Evolutionary conservation across 768 basidiomycete genomes (phyloP), one percentile per base, ranked within the genome.

Genomic region (Leccinum boreale): DNA sequence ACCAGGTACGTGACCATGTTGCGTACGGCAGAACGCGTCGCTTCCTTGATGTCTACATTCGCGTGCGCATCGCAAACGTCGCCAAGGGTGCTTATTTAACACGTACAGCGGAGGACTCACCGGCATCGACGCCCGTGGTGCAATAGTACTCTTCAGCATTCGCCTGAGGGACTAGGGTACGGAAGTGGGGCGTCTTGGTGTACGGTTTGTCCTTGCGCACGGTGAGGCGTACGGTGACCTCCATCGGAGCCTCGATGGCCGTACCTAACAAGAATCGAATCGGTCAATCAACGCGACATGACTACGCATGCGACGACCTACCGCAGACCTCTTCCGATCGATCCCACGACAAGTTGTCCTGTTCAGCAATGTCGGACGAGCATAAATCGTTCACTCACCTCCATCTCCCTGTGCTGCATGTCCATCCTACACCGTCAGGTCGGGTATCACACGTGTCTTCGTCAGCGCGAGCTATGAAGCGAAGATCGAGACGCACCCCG

Each of bases 351-450:
- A 33, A 33, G 17, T 39, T 6, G 23, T 31, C n/a, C 29, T 36
- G 10, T 49, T 52, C 17, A 61, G 50, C 21, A 51, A 55, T 3
- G 5, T 29, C 44, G 5, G 23, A 10, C 39, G 3, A 42, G 35
- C 23, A 67, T 28, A 8, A 14, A 3, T 21, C n/a, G 2, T 0
- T 28, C 31, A 36, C 79, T 57, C 56, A 82, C 84, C 85, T 67
- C 85, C 85, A 64, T 85, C 85, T 7, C 85, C 85, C 70, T 85
- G 85, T 10, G 81, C 83, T 4, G 84, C 85, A 67, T 86, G 85
- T 5, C 85, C 85, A 58, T 86, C 85, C 84, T 85, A 17, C 14
- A 33, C 17, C 17, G 6, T 9, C 14, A 31, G 9, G 47, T 28
- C n/a, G 12, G 12, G 15, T 8, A 14, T 21, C 39, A 44, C 12